Base-by-base conservation (phyloP, 768 basidiomycete species). In the Trichaptum fuscoviolaceum region DNA sequence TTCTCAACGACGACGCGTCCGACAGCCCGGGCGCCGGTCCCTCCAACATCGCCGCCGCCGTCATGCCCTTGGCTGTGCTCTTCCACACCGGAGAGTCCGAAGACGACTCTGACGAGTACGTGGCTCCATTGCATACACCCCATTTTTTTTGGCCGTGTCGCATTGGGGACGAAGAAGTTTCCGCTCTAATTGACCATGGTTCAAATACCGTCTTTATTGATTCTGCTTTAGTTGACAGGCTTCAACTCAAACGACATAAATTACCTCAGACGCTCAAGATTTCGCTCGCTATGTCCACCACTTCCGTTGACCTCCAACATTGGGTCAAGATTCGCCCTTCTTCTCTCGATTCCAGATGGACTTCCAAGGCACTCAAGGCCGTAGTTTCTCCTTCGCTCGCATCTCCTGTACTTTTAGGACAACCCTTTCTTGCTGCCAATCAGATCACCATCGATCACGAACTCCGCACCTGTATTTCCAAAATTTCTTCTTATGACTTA, bases 391-490 rank as follows among this genome's bases (percentile, higher is more conserved):
- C 73, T 0, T 57, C 36, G 0, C 69, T 79, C 1, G 75, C 71
- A 35, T 68, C 64, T 1, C 73, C 73, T 3, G 35, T 81, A 7
- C 64, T 81, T 0, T 70, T 81, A 0, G 78, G 79, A 0, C 63
- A 75, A 0, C 80, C 78, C 0, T 81, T 77, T 30, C 70, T 81
- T 0, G 25, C 57, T 10, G 65, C 68, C 1, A 82, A 82, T 66
- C 36, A 72, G 0, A 77, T 82, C 68, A 67, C 77, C 0, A 67
- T 75, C 30, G 76, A 82, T 62, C 73, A 76, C 25, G 62, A 61
- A 0, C 0, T 35, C 0, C 62, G 58, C 2, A 63, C 67, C 0
- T 70, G 68, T 58, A 63, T 71, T 18, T 35, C 7, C 4, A 66
- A 67, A n/a, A 36, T 15, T 3, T 12, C 20, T 3, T 23, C 58